Evolutionary conservation across 352 stramenopile species (phyloP).

Genomic region (Pythium insidiosum): DNA sequence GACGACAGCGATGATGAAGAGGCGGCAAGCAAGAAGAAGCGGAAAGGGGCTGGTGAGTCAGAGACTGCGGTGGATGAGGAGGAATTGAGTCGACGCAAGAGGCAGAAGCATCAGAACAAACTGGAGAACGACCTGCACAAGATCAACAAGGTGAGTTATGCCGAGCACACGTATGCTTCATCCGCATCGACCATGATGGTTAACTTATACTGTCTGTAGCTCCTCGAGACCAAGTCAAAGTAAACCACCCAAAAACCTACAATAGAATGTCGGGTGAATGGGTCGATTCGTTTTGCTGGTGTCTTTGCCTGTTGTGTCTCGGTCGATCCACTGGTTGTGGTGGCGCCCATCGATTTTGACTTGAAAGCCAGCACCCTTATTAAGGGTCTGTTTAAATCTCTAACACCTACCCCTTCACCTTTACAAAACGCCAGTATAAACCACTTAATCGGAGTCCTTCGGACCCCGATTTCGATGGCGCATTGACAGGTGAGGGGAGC

Average conservation of each 20-base stretch:
- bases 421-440: constrained; percentile 3
- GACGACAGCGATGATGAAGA: constrained; percentile 67
- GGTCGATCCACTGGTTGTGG: constrained; percentile 22
- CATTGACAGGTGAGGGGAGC: too few relatives aligned
- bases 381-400: not conserved
- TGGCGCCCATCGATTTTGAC: constrained; percentile 8
- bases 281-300: too few relatives aligned
- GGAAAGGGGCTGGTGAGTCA: constrained; percentile 13
- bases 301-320: too few relatives aligned
- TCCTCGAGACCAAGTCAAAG: constrained; percentile 12
- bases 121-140: constrained; percentile 62
- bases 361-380: constrained; percentile 1
- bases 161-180: too few relatives aligned
- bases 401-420: constrained; percentile 6
- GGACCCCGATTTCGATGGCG: constrained; percentile 12
- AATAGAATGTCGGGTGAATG: constrained; percentile 1
- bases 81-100: constrained; percentile 30
- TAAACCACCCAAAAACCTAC: too few relatives aligned
- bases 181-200: too few relatives aligned
- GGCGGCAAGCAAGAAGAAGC: constrained; percentile 26
- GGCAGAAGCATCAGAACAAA: constrained; percentile 63
- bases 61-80: constrained; percentile 8
- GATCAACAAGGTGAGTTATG: constrained; percentile 60
- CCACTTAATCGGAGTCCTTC: too few relatives aligned
- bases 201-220: too few relatives aligned